Evolutionary conservation across 2,329 filamentous ascomycete genomes (phyloP), one percentile per base, ranked within the genome.

Genomic region (Aspergillus bombycis): DNA sequence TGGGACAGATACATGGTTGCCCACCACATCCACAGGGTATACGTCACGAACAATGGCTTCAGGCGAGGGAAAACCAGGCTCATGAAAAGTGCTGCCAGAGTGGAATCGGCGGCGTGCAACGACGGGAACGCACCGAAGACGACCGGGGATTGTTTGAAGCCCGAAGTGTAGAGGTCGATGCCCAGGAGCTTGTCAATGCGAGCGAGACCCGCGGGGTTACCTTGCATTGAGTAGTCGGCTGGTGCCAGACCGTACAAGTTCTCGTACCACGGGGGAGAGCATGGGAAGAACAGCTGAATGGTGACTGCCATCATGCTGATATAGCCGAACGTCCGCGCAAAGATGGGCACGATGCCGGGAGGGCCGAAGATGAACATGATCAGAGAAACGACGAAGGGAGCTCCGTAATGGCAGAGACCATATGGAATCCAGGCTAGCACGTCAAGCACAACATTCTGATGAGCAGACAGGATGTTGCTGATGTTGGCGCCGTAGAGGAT

Each of bases 1-100:
- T 98, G 94, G 73, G 92, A 96, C 58, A 98, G 87, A 76, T 98
- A 97, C 93, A 98, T 97, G 70, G 94, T 98, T 14, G 94, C 91
- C 93, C 94, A 98, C 92, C 93, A 97, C 72, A 97, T 89, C 94
- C 94, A 97, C 75, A 91, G 86, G 52, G 91, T 91, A 79, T 97
- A 98, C 67, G 86, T 84, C 67, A 94, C 86, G 79, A 96, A 96
- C 59, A 95, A 80, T 14, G 90, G 88, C 69, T 91, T 89, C 69
- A 96, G 86, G 65, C 88, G 88, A 5, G 94, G 94, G 83, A 98
- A 97, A 76, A 92, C 89, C 79, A 96, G 90, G 78, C 90, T 92
- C 89, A 98, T 91, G 83, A 97, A 97, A 19, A 97, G 85, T 26
- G 92, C 93, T 78, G 96, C 92, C 60, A 97, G 85, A 5, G 93